Evolutionary conservation across 192 early-diverging fungal genomes (phyloP), one percentile per base, ranked within the genome.

Genomic region (Podila clonocystis): DNA sequence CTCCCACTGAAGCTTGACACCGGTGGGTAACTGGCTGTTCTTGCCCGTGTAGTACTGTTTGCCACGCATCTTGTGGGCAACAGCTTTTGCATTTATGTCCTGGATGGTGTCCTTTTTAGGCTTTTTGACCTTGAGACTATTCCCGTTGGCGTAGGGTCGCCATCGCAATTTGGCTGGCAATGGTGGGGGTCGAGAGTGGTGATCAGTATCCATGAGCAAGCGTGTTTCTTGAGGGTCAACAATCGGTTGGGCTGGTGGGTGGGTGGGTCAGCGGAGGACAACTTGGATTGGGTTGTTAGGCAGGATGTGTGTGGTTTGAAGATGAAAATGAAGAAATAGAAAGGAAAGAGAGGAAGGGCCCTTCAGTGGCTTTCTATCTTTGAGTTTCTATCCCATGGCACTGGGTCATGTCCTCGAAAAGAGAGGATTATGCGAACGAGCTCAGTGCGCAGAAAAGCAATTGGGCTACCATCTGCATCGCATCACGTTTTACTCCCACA

Each of bases 61-160:
- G 17, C 65, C 65, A 15, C 70, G 65, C 22, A 80, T 52, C 62
- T 73, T 80, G 52, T 67, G 58, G 38, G 76, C 76, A 0, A 62
- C 29, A 3, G 76, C 76, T 30, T 72, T 80, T 24, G 76, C 33
- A 50, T 73, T 34, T 7, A 50, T 52, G 28, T 22, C 19, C n/a
- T 19, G 11, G 20, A 49, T 20, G 24, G 58, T 55, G 22, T 50
- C 55, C 24, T 72, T 65, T 38, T 73, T 80, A n/a, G 63, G 38
- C 55, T 80, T 79, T 26, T 55, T 72, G 66, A 50, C 65, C 55
- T 80, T 80, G 60, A 72, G 67, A 41, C 61, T 72, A 15, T 61
- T 80, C 26, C 76, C 76, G 57, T 80, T 80, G 31, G 70, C 70
- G 52, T 80, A 80, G 55, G 76, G 76, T 33, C 76, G 31, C 76